These are phyloP conservation scores for Ustilago sp. DNA, from an alignment of 1,284 basidiomycete species.

Conservation along the genomic window DNA sequence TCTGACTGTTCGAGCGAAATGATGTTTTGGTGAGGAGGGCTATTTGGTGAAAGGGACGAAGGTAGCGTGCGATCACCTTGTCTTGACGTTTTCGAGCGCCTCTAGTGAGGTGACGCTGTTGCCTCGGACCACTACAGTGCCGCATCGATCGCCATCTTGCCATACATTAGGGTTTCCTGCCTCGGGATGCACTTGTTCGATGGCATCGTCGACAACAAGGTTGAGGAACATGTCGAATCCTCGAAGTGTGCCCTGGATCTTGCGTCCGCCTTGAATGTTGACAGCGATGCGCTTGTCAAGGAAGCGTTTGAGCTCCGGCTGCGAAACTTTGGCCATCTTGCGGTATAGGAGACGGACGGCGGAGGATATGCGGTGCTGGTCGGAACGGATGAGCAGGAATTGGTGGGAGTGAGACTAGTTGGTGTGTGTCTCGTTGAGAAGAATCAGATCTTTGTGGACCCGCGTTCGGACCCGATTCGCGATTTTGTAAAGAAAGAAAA, in stretches of 20 bases:
- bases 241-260: slow-evolving; percentile 92
- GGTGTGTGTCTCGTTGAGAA: background rate
- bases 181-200: slow-evolving; percentile 82
- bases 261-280: slow-evolving; percentile 94
- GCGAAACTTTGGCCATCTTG: slow-evolving; percentile 65
- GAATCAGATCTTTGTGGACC: background rate
- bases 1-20: background rate
- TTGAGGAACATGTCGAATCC: slow-evolving; percentile 99
- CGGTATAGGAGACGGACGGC: background rate
- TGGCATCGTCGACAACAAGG: slow-evolving; percentile 93
- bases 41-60: background rate
- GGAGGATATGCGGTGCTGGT: slow-evolving; percentile 5
- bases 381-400: background rate
- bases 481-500: background rate
- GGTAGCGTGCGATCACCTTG: slow-evolving; percentile 25
- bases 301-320: slow-evolving; percentile 74
- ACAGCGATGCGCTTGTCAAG: slow-evolving; percentile 98
- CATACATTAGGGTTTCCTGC: slow-evolving; percentile 67
- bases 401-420: background rate
- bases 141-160: slow-evolving; percentile 61
- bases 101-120: slow-evolving; percentile 68
- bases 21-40: background rate
- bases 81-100: slow-evolving; percentile 64
- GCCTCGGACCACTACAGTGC: slow-evolving; percentile 67
- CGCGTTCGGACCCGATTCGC: background rate